Percentiles rank a stretch among this genome's conserved stretches.
Conservation (phyloP, 345 rosid species). For the Passiflora organensis region DNA sequence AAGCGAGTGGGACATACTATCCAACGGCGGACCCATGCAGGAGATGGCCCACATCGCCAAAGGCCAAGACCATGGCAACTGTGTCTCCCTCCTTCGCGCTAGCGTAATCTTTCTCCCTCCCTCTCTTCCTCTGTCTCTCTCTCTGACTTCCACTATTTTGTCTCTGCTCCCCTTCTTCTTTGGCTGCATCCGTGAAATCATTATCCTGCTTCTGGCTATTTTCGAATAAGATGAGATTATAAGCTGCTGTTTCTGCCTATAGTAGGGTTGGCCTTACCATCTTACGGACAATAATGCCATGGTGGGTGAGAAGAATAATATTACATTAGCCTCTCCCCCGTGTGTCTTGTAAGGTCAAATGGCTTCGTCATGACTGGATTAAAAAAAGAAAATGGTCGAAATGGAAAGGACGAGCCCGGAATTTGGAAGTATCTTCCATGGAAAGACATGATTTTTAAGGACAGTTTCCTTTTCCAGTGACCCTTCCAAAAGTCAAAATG, state of each 20-base stretch:
- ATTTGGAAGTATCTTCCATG: slow-evolving; percentile 37
- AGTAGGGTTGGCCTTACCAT: too few species aligned
- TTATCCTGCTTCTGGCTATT: too few species aligned
- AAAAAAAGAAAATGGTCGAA: slow-evolving; percentile 20
- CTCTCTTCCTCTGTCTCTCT: neutral
- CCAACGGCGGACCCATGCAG: slow-evolving; percentile 94
- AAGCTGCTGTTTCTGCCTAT: too few species aligned
- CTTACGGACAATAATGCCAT: neutral
- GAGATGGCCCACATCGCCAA: slow-evolving; percentile 96
- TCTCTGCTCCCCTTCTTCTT: too few species aligned
- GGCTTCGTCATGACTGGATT: slow-evolving; percentile 25
- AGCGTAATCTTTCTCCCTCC: slow-evolving; percentile 21
- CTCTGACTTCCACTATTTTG: neutral
- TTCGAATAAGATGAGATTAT: too few species aligned
- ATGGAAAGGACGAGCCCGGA: slow-evolving; percentile 27
- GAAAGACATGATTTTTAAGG: slow-evolving; percentile 15
- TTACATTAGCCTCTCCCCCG: slow-evolving; percentile 18
- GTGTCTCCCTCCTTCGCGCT: slow-evolving; percentile 90
- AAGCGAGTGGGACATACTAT: slow-evolving; percentile 96
- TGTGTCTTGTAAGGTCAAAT: slow-evolving; percentile 12
- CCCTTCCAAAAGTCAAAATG: slow-evolving; percentile 50
- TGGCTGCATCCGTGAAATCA: too few species aligned
- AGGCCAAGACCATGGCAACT: slow-evolving; percentile 92
- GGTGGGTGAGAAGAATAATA: neutral
- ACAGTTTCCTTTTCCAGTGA: slow-evolving; percentile 8